Evolutionary conservation across 768 basidiomycete species (phyloP).

Genomic region (Amanita fuliginea): DNA sequence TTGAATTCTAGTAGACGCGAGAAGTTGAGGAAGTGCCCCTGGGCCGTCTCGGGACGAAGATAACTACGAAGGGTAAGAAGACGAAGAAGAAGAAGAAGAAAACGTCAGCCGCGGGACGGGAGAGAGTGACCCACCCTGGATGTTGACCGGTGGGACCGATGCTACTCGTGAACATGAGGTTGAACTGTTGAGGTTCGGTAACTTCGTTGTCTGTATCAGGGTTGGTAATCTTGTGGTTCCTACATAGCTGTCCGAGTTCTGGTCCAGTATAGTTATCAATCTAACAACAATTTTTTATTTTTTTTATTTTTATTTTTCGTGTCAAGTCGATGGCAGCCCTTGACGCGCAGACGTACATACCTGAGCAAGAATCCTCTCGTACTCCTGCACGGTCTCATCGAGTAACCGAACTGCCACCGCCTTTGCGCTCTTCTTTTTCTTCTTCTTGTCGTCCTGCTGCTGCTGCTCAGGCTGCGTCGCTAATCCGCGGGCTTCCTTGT

Average conservation of each 20-base stretch:
- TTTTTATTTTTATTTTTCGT: not conserved
- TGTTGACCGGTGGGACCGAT: slow-evolving; percentile 97
- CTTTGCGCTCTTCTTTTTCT: slow-evolving; percentile 69
- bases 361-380: slow-evolving; percentile 81
- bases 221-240: slow-evolving; percentile 69
- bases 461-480: slow-evolving; percentile 21
- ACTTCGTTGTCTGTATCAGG: slow-evolving; percentile 92
- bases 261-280: slow-evolving; percentile 91
- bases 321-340: not conserved
- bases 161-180: slow-evolving; percentile 96
- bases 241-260: slow-evolving; percentile 80
- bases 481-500: slow-evolving; percentile 78
- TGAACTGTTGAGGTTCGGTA: slow-evolving; percentile 89
- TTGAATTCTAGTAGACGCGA: slow-evolving; percentile 95
- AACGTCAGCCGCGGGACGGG: slow-evolving; percentile 1
- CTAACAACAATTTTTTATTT: slow-evolving; percentile 23
- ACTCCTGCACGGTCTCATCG: slow-evolving; percentile 65
- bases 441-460: slow-evolving; percentile 51
- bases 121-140: slow-evolving; percentile 57
- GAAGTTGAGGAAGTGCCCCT: slow-evolving; percentile 99
- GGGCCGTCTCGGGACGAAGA: slow-evolving; percentile 96
- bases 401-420: slow-evolving; percentile 55
- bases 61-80: slow-evolving; percentile 37
- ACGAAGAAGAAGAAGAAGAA: slow-evolving; percentile 5
- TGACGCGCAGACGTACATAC: slow-evolving; percentile 28